A percentile compares a stretch with the other conserved stretches of the same genome.
These are phyloP conservation scores for Metschnikowia gruessii DNA, from an alignment of 805 yeast genomes.

Conservation along the genomic window DNA sequence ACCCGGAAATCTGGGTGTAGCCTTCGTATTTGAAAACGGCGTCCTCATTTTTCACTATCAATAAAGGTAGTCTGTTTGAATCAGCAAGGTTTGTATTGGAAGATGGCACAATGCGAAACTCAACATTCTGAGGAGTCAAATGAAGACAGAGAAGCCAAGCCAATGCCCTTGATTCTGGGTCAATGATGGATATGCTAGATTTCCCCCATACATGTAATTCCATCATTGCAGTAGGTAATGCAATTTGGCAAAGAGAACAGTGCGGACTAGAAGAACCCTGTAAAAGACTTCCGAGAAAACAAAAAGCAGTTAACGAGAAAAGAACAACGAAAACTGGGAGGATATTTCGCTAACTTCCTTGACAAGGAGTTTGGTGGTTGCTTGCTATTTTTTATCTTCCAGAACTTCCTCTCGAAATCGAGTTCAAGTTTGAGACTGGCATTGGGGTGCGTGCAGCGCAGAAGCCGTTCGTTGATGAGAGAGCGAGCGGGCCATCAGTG, in stretches of 20 bases:
- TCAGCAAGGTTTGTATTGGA: constrained; percentile 56
- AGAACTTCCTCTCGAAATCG: neutral
- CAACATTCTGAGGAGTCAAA: constrained; percentile 16
- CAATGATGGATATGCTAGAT: constrained; percentile 42
- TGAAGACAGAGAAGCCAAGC: constrained; percentile 39
- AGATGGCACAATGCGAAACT: constrained; percentile 46
- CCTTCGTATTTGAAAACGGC: constrained; percentile 36
- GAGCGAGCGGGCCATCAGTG: too few species aligned
- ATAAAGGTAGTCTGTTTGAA: constrained; percentile 49
- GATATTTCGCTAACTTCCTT: neutral
- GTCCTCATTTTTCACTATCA: constrained; percentile 24
- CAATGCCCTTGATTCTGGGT: constrained; percentile 51
- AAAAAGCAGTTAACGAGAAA: neutral
- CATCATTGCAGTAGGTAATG: neutral
- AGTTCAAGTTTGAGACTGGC: neutral
- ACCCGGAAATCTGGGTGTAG: constrained; percentile 34
- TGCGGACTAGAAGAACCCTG: too few species aligned
- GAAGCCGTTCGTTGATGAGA: neutral
- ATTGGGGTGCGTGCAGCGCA: neutral
- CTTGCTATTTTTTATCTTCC: neutral
- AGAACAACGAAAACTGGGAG: too few species aligned
- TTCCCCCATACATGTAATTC: constrained; percentile 57
- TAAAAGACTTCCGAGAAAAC: too few species aligned
- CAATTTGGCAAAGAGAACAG: neutral
- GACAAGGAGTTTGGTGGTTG: neutral